A percentile compares a stretch with the other conserved stretches of the same genome.
phyloP scores from a whole-genome alignment of 2,329 filamentous ascomycete genomes.

The Xenoacremonium recifei region DNA sequence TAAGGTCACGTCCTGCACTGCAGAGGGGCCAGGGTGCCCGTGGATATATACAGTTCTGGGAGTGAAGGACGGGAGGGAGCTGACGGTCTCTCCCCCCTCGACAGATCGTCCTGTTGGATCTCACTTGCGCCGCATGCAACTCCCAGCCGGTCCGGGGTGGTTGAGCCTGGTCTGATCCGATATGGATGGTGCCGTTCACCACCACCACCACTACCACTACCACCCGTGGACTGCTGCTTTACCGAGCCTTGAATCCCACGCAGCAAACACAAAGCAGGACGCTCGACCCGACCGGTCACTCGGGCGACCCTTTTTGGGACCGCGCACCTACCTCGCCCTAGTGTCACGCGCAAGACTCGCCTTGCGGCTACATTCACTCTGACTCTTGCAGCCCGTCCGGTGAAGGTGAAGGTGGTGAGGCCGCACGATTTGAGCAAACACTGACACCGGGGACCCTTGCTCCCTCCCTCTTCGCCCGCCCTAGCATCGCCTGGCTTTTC shows the following conservation, averaged over 20 bases:
- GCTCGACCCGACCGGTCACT: no score
- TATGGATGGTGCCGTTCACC: neutral
- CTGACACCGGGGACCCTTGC: conserved; percentile 9
- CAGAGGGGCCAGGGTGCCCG: conserved; percentile 15
- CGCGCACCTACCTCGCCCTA: no score
- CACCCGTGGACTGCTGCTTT: no score
- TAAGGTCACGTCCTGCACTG: no score
- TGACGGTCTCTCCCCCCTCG: neutral
- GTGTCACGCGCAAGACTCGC: no score
- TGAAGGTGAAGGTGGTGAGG: no score
- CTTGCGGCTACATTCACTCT: neutral
- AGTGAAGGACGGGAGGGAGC: conserved; percentile 3
- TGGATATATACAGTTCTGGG: conserved; percentile 16
- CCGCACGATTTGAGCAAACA: conserved; percentile 5
- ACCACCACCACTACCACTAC: no score
- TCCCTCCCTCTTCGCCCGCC: conserved; percentile 13
- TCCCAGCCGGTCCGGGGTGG: neutral
- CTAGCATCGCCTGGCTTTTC: conserved; percentile 13
- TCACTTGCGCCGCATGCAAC: neutral
- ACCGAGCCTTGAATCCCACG: no score
- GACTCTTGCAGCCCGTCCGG: neutral
- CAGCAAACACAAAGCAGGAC: no score
- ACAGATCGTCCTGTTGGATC: neutral
- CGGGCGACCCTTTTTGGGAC: no score
- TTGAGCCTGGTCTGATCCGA: neutral